phyloP scores from a whole-genome alignment of 2,329 filamentous ascomycete species.

The Cryoendolithus antarcticus region DNA sequence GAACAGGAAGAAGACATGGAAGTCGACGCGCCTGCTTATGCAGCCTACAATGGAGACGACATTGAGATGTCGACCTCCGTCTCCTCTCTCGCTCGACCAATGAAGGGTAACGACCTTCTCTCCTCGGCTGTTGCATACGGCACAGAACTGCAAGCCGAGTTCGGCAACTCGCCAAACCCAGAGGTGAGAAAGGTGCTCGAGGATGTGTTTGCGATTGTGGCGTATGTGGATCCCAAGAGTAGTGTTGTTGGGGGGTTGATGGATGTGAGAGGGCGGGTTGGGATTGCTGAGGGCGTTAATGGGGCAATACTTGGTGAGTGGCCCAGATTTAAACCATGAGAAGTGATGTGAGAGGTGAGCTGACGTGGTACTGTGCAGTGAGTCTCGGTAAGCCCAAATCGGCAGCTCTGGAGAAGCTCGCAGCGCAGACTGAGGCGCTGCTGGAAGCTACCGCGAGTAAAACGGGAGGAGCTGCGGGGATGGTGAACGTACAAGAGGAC shows the following conservation, averaged over 20 bases:
- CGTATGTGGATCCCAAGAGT: constrained; percentile 69
- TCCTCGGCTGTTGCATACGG: constrained; percentile 67
- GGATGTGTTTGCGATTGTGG: constrained; percentile 79
- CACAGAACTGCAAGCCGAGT: constrained; percentile 64
- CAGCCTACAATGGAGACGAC: constrained; percentile 16
- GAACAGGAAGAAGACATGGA: constrained; percentile 6
- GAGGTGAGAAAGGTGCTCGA: constrained; percentile 62
- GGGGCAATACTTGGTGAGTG: constrained; percentile 83
- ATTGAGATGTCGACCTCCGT: constrained; percentile 23
- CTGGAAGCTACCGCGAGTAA: constrained; percentile 64
- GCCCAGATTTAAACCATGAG: too few species aligned
- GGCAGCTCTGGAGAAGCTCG: constrained; percentile 72
- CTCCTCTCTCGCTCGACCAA: constrained; percentile 8
- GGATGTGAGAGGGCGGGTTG: constrained; percentile 60
- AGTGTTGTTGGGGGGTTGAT: constrained; percentile 71
- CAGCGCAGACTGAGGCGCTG: constrained; percentile 74
- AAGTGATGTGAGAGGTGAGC: too few species aligned
- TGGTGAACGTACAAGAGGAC: constrained; percentile 57
- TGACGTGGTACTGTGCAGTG: constrained; percentile 39
- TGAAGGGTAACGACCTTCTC: constrained; percentile 41
- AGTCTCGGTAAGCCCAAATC: constrained; percentile 82
- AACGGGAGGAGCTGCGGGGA: constrained; percentile 54
- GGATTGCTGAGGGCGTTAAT: constrained; percentile 87
- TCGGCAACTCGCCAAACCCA: constrained; percentile 54
- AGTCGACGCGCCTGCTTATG: too few species aligned